Percentiles rank a stretch among this genome's conserved stretches.
phyloP scores from a whole-genome alignment of 2,329 filamentous ascomycete genomes.

The Apiospora arundinis region DNA sequence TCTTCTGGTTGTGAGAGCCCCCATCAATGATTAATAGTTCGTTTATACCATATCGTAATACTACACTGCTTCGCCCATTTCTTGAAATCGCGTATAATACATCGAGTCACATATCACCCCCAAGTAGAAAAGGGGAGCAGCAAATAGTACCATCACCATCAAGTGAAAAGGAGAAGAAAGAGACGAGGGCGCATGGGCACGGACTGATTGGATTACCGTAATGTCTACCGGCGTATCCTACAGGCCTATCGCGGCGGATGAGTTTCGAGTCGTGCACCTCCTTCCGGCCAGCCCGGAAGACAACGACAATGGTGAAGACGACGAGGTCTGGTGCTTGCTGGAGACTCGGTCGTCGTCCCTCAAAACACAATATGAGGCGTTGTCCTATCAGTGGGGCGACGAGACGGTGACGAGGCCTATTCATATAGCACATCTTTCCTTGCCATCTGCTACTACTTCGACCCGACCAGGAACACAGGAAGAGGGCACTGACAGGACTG shows the following conservation, averaged over 20 bases:
- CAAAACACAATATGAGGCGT: not conserved
- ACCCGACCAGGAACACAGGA: not conserved
- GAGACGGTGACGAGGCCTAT: not conserved
- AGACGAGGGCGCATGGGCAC: too few relatives aligned
- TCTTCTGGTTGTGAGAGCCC: too few relatives aligned
- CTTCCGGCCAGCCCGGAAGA: not conserved
- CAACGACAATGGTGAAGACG: not conserved
- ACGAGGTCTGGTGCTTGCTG: not conserved
- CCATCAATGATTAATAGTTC: too few relatives aligned
- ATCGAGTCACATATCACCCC: too few relatives aligned
- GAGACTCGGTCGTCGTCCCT: not conserved
- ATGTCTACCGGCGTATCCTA: not conserved
- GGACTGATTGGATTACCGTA: too few relatives aligned
- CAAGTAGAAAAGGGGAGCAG: too few relatives aligned
- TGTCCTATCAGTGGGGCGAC: not conserved
- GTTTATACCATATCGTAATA: too few relatives aligned
- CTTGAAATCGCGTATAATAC: too few relatives aligned
- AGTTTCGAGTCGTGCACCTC: not conserved
- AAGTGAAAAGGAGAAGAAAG: too few relatives aligned
- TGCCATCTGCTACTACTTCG: not conserved
- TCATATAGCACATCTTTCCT: not conserved
- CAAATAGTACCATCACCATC: too few relatives aligned
- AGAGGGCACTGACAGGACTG: not conserved
- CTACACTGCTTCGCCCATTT: too few relatives aligned
- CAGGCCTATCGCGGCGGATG: not conserved